Evolutionary conservation across 345 rosid species (phyloP).

Genomic region (Camelina neglecta): DNA sequence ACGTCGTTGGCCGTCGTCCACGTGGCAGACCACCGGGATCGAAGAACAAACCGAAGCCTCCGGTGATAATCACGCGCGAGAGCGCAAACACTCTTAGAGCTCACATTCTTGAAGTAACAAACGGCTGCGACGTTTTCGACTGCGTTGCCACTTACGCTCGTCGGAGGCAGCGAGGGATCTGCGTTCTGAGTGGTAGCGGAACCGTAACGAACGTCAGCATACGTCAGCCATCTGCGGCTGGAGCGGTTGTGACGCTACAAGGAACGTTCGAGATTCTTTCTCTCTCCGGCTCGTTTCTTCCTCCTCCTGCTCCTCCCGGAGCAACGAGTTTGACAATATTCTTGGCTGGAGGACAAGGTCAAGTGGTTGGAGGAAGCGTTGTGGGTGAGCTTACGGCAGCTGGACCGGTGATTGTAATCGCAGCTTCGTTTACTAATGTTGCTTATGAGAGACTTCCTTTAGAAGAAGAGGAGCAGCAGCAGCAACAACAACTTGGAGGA

Average conservation of each 20-base stretch:
- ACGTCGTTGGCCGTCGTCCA: slow-evolving; percentile 63
- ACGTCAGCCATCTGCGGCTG: slow-evolving; percentile 88
- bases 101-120: slow-evolving; percentile 93
- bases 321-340: slow-evolving; percentile 95
- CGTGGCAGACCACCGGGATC: slow-evolving; percentile 98
- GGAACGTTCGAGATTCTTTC: slow-evolving; percentile 97
- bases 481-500: slow-evolving; percentile 55
- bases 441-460: slow-evolving; percentile 96
- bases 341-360: slow-evolving; percentile 95
- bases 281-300: slow-evolving; percentile 87
- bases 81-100: slow-evolving; percentile 97
- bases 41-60: slow-evolving; percentile 92
- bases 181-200: slow-evolving; percentile 89
- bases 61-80: slow-evolving; percentile 90
- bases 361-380: slow-evolving; percentile 93
- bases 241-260: slow-evolving; percentile 84
- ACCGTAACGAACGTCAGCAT: slow-evolving; percentile 91
- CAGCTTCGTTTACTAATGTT: slow-evolving; percentile 93
- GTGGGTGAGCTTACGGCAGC: slow-evolving; percentile 96
- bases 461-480: slow-evolving; percentile 85
- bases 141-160: slow-evolving; percentile 89
- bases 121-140: slow-evolving; percentile 91
- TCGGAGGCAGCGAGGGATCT: slow-evolving; percentile 87
- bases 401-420: slow-evolving; percentile 94
- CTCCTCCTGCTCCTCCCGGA: slow-evolving; percentile 97